These are phyloP conservation scores for Rubia balearica DNA, from an alignment of 305 asterid species.

Conservation along the genomic window DNA sequence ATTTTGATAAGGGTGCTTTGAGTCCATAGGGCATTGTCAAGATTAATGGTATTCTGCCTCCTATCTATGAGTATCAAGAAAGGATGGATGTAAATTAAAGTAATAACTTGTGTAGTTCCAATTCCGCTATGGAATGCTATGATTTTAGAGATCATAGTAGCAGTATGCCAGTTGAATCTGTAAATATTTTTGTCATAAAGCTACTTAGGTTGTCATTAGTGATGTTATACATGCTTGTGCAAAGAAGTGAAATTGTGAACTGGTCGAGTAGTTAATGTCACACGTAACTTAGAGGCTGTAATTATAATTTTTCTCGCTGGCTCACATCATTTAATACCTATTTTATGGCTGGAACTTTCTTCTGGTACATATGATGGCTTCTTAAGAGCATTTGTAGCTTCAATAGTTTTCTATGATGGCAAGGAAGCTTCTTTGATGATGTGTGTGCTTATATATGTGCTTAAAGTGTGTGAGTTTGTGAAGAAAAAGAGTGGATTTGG, in stretches of 20 bases:
- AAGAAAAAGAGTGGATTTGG: too few species aligned
- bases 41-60: constrained; percentile 18
- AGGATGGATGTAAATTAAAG: constrained; percentile 17
- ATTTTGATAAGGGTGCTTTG: too few species aligned
- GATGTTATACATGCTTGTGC: constrained; percentile 72
- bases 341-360: constrained; percentile 53
- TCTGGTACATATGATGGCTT: constrained; percentile 53
- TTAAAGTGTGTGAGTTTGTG: too few species aligned
- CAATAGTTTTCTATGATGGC: constrained; percentile 48
- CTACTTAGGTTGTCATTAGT: constrained; percentile 56
- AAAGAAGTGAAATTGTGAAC: constrained; percentile 29
- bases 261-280: constrained; percentile 59
- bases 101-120: constrained; percentile 17
- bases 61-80: constrained; percentile 22
- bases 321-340: neutral
- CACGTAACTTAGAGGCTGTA: constrained; percentile 49
- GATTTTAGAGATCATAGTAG: constrained; percentile 20
- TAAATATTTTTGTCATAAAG: constrained; percentile 35
- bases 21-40: neutral
- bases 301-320: constrained; percentile 5
- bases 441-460: too few species aligned
- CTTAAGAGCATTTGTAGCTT: constrained; percentile 49
- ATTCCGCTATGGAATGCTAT: constrained; percentile 22
- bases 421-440: constrained; percentile 27
- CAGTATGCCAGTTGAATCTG: constrained; percentile 28